These are phyloP conservation scores for Fusarium pseudoanthophilum DNA, from an alignment of 2,329 filamentous ascomycete genomes.

Conservation along the genomic window DNA sequence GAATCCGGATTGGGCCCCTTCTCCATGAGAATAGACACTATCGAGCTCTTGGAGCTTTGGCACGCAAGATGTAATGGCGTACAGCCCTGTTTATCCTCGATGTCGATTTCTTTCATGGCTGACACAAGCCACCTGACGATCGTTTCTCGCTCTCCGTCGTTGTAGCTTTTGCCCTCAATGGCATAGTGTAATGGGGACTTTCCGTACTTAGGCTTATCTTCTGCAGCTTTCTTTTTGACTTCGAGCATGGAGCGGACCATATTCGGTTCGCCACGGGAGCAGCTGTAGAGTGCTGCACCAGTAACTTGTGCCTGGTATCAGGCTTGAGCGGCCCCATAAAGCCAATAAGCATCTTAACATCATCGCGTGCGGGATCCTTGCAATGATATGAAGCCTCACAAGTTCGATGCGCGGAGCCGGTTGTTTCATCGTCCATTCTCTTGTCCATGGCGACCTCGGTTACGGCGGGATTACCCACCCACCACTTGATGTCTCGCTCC, in stretches of 20 bases:
- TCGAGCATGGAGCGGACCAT: neutral
- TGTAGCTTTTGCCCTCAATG: neutral
- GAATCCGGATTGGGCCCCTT: neutral
- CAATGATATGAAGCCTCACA: neutral
- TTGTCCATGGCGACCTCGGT: neutral
- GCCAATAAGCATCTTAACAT: neutral
- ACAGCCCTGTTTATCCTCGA: neutral
- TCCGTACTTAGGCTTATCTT: neutral
- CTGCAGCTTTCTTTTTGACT: fast-evolving
- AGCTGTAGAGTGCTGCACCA: neutral
- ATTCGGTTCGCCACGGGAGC: neutral
- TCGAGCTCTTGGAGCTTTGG: neutral
- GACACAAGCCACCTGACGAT: neutral
- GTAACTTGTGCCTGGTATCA: neutral
- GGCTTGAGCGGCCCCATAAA: neutral
- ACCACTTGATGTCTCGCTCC: neutral
- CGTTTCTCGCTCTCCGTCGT: neutral
- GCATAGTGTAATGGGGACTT: neutral
- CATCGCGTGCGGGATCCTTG: fast-evolving
- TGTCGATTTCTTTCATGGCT: neutral
- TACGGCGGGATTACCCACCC: neutral
- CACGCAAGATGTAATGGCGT: neutral
- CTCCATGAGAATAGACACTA: neutral
- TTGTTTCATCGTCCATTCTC: neutral
- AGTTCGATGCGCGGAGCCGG: neutral